phyloP scores from a whole-genome alignment of 768 basidiomycete genomes.

The Mycena filopes region DNA sequence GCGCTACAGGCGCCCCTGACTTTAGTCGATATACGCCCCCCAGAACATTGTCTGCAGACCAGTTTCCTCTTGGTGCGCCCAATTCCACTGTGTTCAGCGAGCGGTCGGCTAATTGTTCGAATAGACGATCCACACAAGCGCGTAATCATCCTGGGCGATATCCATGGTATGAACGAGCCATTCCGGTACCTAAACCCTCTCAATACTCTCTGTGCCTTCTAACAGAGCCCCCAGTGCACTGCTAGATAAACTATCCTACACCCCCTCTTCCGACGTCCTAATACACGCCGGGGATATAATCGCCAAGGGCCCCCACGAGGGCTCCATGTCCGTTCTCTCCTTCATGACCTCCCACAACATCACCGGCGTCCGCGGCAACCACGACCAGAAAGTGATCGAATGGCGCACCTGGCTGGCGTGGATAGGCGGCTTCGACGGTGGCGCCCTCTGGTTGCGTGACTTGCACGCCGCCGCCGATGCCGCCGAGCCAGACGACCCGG shows the following conservation, averaged over 20 bases:
- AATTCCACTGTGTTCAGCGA: neutral
- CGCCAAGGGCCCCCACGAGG: conserved; percentile 70
- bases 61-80: conserved; percentile 66
- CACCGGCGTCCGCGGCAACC: conserved; percentile 91
- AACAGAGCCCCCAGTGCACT: conserved; percentile 61
- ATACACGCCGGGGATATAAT: conserved; percentile 88
- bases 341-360: conserved; percentile 74
- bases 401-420: conserved; percentile 91
- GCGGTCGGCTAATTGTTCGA: neutral
- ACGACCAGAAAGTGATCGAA: conserved; percentile 91
- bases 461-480: conserved; percentile 50
- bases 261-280: conserved; percentile 70
- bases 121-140: conserved; percentile 64
- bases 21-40: conserved; percentile 61
- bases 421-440: conserved; percentile 64
- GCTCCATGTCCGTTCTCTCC: conserved; percentile 70
- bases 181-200: conserved; percentile 61
- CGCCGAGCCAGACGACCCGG: conserved; percentile 45
- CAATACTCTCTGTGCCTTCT: neutral
- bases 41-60: conserved; percentile 52
- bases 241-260: conserved; percentile 69
- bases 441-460: conserved; percentile 63
- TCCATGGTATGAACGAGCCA: conserved; percentile 83
- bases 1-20: conserved; percentile 54
- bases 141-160: conserved; percentile 84